Evolutionary conservation across 1,284 basidiomycete species (phyloP).

Genomic region (Cutaneotrichosporon cavernicola): DNA sequence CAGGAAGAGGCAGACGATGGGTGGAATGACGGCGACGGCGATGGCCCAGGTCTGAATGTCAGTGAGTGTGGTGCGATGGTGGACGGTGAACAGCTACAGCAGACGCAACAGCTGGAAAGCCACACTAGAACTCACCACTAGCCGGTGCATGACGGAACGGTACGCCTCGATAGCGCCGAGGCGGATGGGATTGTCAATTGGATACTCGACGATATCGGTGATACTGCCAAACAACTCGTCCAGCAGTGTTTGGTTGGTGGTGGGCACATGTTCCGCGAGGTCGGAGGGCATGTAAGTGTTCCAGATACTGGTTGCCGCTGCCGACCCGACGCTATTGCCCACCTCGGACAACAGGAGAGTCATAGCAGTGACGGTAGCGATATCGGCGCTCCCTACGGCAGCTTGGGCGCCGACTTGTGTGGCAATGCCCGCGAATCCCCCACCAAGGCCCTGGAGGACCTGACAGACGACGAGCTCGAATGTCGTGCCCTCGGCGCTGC

Average conservation of each 20-base stretch:
- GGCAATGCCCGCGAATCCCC: constrained; percentile 67
- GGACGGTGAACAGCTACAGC: too few species aligned
- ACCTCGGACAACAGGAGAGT: constrained; percentile 65
- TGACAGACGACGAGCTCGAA: constrained; percentile 60
- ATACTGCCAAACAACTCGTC: constrained; percentile 60
- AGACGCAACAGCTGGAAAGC: background rate
- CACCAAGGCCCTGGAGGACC: constrained; percentile 50
- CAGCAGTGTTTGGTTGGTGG: constrained; percentile 45
- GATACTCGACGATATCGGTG: constrained; percentile 55
- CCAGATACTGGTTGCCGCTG: constrained; percentile 51
- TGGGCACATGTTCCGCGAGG: constrained; percentile 55
- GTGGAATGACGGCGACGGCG: constrained; percentile 50
- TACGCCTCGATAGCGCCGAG: constrained; percentile 60
- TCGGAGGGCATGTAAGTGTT: constrained; percentile 56
- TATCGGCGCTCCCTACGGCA: constrained; percentile 69
- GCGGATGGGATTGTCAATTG: constrained; percentile 60
- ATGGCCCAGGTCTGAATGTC: constrained; percentile 33
- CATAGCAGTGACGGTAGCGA: constrained; percentile 77
- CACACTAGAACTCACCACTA: constrained; percentile 27
- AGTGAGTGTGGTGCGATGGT: background rate
- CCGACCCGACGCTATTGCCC: constrained; percentile 58
- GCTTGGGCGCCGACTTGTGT: constrained; percentile 76
- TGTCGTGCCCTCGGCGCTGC: constrained; percentile 60
- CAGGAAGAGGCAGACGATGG: constrained; percentile 46
- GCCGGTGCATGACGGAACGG: constrained; percentile 48